Base-by-base conservation (phyloP, 805 yeast genomes). In the Wickerhamiella occidentalis region DNA sequence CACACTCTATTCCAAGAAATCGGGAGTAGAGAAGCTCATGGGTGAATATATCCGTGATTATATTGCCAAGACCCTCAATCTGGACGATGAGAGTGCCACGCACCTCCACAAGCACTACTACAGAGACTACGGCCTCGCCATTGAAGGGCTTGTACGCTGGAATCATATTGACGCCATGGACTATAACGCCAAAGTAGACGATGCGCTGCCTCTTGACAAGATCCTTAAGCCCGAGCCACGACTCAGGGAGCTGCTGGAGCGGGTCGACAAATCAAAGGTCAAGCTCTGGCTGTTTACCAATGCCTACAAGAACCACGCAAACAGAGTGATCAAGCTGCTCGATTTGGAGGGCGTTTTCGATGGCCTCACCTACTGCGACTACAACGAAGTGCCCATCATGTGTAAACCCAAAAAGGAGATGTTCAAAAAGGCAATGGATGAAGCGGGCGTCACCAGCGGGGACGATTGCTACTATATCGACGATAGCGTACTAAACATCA, bases 271-370 rank as follows among this genome's bases (percentile, higher is more conserved):
- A n/a, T 70, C 76, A 1, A 75, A 78, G 54, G 78, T 81, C 51
- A 81, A 79, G 58, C 68, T 90, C 54, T 90, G 98, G 98, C 73
- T 92, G 40, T 83, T 86, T 60, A 90, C 98, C 3, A 90, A 90
- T 63, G 97, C 98, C 1, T 90, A 90, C 68, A 80, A 81, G 61
- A 86, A 78, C 59, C 98, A 90, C 65, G 98, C 90, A 0, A 58
- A 79, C 41, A 72, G 96, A 45, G 94, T 86, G 26, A 72, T 87
- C 17, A 73, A 79, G 40, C 70, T 90, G 44, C 69, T 90, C 45
- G 96, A 96, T 1, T 64, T 90, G 25, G 96, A 90, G n/a, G 96
- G 88, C 62, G 62, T 86, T 49, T 88, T 92, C 62, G 97, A 90
- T 56, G 98, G 98, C 0, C 73, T 92, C 56, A 86, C 96, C 1